Base-by-base conservation (phyloP, 2,329 filamentous ascomycete species). In the Colletotrichum tofieldiae region DNA sequence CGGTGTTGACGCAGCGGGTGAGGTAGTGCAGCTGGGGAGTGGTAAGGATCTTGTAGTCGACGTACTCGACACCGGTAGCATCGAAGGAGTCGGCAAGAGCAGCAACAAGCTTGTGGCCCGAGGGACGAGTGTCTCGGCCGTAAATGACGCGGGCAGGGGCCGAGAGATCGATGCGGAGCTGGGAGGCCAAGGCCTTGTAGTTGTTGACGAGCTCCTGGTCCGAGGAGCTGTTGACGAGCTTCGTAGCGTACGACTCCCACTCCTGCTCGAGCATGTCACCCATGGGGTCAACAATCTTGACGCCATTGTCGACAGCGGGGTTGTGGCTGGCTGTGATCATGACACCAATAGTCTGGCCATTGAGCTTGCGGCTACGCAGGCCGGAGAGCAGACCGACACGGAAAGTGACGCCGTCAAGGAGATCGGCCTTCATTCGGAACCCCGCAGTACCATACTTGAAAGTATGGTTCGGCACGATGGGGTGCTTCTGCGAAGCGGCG, bases 1-100 rank as follows among this genome's bases (percentile, higher is more conserved):
- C 90, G 1, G 96, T 98, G 85, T 99, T 99, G 84, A 95, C 90
- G 82, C 95, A 97, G 75, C 96, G 94, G 41, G 96, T 96, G 75
- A 98, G 88, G 84, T 99, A 99, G 86, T 99, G 96, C 71, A 99
- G 89, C 85, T 98, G 96, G n/a, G 96, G 96, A 4, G 96, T 99
- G 16, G 96, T 98, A 78, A 98, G 87, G 80, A 95, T 92, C 83
- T 96, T 96, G 85, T 92, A 96, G 86, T 98, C 96, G 79, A 91
- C 91, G 79, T 90, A 92, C 73, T 94, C 90, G 66, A 93, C 91
- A 67, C 90, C 89, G 58, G 93, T 92, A 63, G 94, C 94, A 73
- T 92, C 91, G 75, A 98, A 87, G 23, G 94, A 94, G 79, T 94
- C 93, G 71, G 92, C 89, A 61, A 98, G 89, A 72, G 95, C 93